Evolutionary conservation across 2,329 filamentous ascomycete species (phyloP).

Genomic region (Pyricularia pennisetigena): DNA sequence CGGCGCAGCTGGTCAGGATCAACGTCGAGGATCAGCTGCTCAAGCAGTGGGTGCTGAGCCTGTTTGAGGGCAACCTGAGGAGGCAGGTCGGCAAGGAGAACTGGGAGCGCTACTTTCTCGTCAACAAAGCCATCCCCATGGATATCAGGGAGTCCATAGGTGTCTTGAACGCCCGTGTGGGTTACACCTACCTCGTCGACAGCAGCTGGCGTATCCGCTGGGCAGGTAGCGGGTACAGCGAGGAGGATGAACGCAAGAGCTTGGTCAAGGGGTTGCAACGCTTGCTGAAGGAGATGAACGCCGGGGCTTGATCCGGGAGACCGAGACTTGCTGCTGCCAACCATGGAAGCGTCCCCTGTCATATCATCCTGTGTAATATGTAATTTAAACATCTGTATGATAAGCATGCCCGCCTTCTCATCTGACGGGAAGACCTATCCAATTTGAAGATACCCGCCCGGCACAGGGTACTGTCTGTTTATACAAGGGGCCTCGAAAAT

Average conservation of each 20-base stretch:
- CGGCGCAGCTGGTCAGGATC: conserved; percentile 68
- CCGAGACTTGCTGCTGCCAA: background rate
- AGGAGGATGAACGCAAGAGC: conserved; percentile 55
- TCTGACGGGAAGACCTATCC: background rate
- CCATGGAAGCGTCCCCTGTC: background rate
- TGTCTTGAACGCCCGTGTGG: conserved; percentile 81
- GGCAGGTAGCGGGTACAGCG: conserved; percentile 71
- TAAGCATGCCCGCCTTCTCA: background rate
- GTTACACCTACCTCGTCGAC: conserved; percentile 89
- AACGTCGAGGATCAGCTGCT: conserved; percentile 79
- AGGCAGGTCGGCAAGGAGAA: conserved; percentile 37
- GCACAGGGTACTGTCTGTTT: background rate
- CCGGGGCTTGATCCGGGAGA: background rate
- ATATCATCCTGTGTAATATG: background rate
- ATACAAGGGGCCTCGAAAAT: background rate
- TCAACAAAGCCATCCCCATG: conserved; percentile 47
- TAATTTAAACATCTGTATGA: background rate
- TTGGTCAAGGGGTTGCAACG: conserved; percentile 55
- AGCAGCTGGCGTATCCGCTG: conserved; percentile 81
- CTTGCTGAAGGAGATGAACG: conserved; percentile 46
- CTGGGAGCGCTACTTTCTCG: conserved; percentile 52
- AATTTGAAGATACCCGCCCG: conserved; percentile 1
- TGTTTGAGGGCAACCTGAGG: conserved; percentile 46
- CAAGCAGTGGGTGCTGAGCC: conserved; percentile 46
- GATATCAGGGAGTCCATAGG: conserved; percentile 55